Base-by-base conservation (phyloP, 2,329 filamentous ascomycete genomes). In the Fusarium xyrophilum region DNA sequence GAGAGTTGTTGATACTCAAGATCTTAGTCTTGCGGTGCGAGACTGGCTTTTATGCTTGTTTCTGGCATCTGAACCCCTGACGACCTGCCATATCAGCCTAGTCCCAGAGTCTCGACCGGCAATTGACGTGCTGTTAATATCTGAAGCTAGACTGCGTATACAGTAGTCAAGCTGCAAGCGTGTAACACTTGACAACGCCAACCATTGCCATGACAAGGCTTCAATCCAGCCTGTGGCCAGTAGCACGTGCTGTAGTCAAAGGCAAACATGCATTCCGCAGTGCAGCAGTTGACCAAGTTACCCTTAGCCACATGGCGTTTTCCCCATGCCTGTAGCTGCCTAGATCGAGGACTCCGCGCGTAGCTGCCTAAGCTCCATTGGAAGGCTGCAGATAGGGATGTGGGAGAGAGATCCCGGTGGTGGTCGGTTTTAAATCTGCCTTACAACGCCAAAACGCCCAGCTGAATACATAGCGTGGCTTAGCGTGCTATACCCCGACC, bases 391-490 rank as follows among this genome's bases (percentile, higher is more conserved):
- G 15, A 32, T 28, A 33, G 15, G 30, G 42, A 39, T 51, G 53
- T 27, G 43, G 23, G 21, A 27, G 33, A 52, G 57, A 51, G 50
- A 61, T 60, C 63, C 52, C 32, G 44, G 47, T 21, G 36, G 40
- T 46, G 32, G 39, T 52, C 17, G n/a, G 43, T 30, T 28, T 55
- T 33, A 65, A 65, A 52, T 70, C 66, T 62, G 65, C 53, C 66
- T 48, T 36, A 44, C n/a, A 35, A 35, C 70, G 64, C 69, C 67
- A 72, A 60, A n/a, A 55, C 54, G 58, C 58, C 59, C 65, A 73
- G 71, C 71, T 73, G 71, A 73, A 72, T 60, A 35, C 25, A 52
- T 73, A 68, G 70, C 56, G 68, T 15, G 33, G 25, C 11, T 56
- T 72, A 64, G 69, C 63, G 69, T 38, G n/a, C 30, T 33, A 53